phyloP scores from a whole-genome alignment of 2,329 filamentous ascomycete species.

The Fusarium transvaalense region DNA sequence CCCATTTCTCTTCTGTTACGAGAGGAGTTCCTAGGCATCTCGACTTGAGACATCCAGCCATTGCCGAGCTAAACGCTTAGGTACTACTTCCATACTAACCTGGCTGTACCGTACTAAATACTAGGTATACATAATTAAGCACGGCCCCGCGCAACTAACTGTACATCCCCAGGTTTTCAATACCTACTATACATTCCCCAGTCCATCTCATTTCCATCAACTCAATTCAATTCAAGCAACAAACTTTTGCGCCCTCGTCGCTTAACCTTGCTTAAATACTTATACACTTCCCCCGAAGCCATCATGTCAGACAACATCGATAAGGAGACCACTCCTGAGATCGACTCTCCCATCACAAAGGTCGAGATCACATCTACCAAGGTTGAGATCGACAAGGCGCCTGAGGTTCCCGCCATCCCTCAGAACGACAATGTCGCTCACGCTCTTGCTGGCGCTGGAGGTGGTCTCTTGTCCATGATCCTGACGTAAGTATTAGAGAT shows the following conservation, averaged over 20 bases:
- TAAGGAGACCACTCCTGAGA: constrained; percentile 40
- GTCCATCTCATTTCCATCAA: constrained; percentile 21
- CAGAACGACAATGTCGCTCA: constrained; percentile 98
- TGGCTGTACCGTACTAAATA: too few species aligned
- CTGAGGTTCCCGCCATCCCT: constrained; percentile 66
- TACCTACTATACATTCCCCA: constrained; percentile 21
- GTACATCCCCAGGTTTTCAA: constrained; percentile 34
- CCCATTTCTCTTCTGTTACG: background rate
- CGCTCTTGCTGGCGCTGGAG: constrained; percentile 91
- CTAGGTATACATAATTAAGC: constrained; percentile 28
- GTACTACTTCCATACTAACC: constrained; percentile 2
- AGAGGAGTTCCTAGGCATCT: constrained; percentile 6
- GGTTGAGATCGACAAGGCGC: constrained; percentile 58
- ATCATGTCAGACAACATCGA: constrained; percentile 43
- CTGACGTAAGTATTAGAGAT: constrained; percentile 74
- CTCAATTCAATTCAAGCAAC: constrained; percentile 14
- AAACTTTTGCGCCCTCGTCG: constrained; percentile 19
- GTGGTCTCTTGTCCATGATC: constrained; percentile 94
- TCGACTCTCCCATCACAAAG: constrained; percentile 36
- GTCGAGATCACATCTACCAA: constrained; percentile 38
- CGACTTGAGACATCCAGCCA: constrained; percentile 21
- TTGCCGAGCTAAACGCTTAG: constrained; percentile 27
- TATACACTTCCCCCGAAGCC: background rate
- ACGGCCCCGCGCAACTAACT: constrained; percentile 34
- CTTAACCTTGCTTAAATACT: constrained; percentile 23